Conservation (phyloP, 176 grass and related monocot species). For the Raddia guianensis region DNA sequence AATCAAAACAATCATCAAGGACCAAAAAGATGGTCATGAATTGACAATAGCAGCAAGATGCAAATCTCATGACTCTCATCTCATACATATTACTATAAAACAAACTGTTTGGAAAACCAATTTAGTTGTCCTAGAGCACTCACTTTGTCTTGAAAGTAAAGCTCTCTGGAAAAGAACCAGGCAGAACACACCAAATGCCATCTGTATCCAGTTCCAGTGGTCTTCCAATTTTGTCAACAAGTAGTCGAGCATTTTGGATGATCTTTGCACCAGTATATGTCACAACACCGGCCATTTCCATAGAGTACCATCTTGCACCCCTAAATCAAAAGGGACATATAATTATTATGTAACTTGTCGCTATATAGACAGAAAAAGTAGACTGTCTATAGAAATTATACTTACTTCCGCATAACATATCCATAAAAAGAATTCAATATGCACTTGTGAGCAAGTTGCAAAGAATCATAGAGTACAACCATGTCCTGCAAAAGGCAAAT, state of each 20-base stretch:
- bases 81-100: conserved; percentile 1
- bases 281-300: conserved; percentile 99
- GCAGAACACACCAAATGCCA: conserved; percentile 98
- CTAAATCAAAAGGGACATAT: conserved; percentile 49
- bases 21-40: conserved; percentile 15
- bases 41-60: neutral
- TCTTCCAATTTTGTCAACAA: conserved; percentile 96
- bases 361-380: conserved; percentile 28
- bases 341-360: conserved; percentile 32
- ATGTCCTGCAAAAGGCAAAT: conserved; percentile 75
- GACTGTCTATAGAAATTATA: conserved; percentile 33
- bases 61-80: neutral
- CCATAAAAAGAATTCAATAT: conserved; percentile 99
- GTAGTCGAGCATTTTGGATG: conserved; percentile 91
- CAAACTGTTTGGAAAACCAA: conserved; percentile 6
- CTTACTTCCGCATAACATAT: conserved; percentile 99
- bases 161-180: conserved; percentile 95
- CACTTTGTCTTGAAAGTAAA: conserved; percentile 91
- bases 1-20: conserved; percentile 19
- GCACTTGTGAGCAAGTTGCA: conserved; percentile 98
- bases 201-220: conserved; percentile 97
- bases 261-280: conserved; percentile 99
- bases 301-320: conserved; percentile 99
- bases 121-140: conserved; percentile 31
- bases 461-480: conserved; percentile 97